These are phyloP conservation scores for Aspergillus mulundensis DNA, from an alignment of 495 filamentous ascomycete species.

Conservation along the genomic window DNA sequence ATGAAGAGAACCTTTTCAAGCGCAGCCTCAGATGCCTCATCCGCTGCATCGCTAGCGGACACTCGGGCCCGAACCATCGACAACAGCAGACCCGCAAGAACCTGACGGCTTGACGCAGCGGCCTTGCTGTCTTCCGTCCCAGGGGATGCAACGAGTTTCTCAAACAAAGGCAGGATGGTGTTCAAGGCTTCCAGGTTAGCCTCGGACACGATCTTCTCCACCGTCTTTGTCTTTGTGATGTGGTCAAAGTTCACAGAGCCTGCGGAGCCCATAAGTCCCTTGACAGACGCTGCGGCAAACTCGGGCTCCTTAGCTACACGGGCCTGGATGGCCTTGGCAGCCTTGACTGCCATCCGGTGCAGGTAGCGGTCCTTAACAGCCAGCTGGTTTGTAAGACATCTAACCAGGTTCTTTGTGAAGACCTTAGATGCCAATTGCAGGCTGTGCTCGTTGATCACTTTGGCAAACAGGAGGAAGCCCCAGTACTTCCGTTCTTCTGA, in stretches of 20 bases:
- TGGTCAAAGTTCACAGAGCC: constrained; percentile 81
- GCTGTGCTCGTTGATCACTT: constrained; percentile 54
- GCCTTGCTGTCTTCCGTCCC: constrained; percentile 40
- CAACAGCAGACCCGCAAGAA: constrained; percentile 45
- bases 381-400: constrained; percentile 82
- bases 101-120: constrained; percentile 43
- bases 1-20: constrained; percentile 40
- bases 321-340: constrained; percentile 61
- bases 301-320: constrained; percentile 62
- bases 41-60: constrained; percentile 29
- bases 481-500: constrained; percentile 86
- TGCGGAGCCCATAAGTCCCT: constrained; percentile 60
- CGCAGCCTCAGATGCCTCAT: constrained; percentile 28
- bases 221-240: constrained; percentile 80
- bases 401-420: constrained; percentile 79
- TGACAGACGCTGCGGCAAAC: constrained; percentile 55
- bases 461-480: constrained; percentile 81
- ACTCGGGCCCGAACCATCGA: constrained; percentile 41
- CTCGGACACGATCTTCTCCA: constrained; percentile 67
- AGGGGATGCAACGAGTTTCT: constrained; percentile 35
- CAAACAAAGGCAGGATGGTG: constrained; percentile 40
- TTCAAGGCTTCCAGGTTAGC: constrained; percentile 49
- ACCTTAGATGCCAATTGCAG: constrained; percentile 48
- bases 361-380: constrained; percentile 80
- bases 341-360: constrained; percentile 71